Percentiles rank a stretch among this genome's conserved stretches.
These are phyloP conservation scores for Trichosphaerium sp. DNA, from an alignment of 78 protist species.

Conservation along the genomic window DNA sequence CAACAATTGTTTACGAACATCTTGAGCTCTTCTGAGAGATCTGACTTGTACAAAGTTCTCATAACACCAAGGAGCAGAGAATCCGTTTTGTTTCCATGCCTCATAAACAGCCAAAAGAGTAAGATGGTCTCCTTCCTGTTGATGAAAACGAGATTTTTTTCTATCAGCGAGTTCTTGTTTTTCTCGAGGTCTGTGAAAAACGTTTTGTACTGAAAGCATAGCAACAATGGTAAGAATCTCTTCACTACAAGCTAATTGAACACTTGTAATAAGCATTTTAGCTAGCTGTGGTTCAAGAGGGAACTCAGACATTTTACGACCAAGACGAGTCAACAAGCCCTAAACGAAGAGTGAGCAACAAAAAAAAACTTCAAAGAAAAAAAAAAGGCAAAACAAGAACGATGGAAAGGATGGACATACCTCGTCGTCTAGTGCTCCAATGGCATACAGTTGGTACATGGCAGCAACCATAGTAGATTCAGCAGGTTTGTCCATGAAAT, in stretches of 20 bases:
- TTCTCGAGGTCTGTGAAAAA: slow-evolving; percentile 95
- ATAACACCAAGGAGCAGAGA: slow-evolving; percentile 82
- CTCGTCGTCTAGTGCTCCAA: slow-evolving; percentile 95
- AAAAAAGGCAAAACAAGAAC: too few relatives aligned
- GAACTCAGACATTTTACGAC: slow-evolving; percentile 96
- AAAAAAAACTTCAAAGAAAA: too few relatives aligned
- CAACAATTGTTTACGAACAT: slow-evolving; percentile 90
- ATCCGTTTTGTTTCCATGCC: slow-evolving; percentile 81
- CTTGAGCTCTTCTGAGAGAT: slow-evolving; percentile 85
- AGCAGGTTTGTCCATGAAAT: slow-evolving; percentile 99
- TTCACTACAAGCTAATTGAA: slow-evolving; percentile 89
- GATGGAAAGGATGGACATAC: too few relatives aligned
- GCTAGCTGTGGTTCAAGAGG: slow-evolving; percentile 95
- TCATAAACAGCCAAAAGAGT: slow-evolving; percentile 90
- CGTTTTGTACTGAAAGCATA: slow-evolving; percentile 84
- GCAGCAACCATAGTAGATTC: slow-evolving; percentile 75
- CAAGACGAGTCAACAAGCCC: slow-evolving; percentile 94
- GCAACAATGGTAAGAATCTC: slow-evolving; percentile 92
- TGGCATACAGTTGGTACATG: slow-evolving; percentile 68
- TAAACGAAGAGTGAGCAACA: too few relatives aligned
- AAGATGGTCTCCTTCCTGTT: slow-evolving; percentile 96
- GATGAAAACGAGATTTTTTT: slow-evolving; percentile 81
- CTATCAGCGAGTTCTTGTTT: slow-evolving; percentile 93
- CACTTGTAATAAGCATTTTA: slow-evolving; percentile 85
- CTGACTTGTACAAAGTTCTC: slow-evolving; percentile 94